Percentiles rank a stretch among this genome's conserved stretches.
Evolutionary conservation across 257 asterid species (phyloP).

Genomic region (Solanum paucissectum): DNA sequence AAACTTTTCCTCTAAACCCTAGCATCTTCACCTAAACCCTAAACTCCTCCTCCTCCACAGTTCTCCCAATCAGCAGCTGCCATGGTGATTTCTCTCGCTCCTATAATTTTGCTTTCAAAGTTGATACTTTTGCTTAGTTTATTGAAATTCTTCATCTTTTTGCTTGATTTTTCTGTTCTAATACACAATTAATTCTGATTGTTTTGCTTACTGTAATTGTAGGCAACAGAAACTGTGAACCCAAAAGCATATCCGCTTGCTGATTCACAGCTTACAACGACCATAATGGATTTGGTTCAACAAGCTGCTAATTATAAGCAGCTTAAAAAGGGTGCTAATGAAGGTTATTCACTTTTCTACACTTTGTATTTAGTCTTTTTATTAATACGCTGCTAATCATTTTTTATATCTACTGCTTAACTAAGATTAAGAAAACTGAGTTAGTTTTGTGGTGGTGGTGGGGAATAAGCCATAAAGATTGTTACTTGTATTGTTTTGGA

Average conservation of each 20-base stretch:
- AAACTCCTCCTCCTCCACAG: not conserved
- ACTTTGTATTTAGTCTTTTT: no score
- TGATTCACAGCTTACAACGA: constrained; percentile 66
- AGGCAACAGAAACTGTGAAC: constrained; percentile 79
- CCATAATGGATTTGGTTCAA: constrained; percentile 81
- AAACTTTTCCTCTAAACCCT: not conserved
- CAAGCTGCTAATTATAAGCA: constrained; percentile 92
- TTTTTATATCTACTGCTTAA: not conserved
- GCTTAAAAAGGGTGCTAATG: constrained; percentile 95
- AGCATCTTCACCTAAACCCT: not conserved
- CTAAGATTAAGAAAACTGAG: not conserved
- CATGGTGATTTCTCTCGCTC: not conserved
- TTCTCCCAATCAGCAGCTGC: not conserved
- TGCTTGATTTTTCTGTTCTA: not conserved
- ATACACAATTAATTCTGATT: not conserved
- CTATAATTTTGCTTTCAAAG: not conserved
- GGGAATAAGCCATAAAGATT: not conserved
- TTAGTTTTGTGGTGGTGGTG: not conserved
- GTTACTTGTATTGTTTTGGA: not conserved
- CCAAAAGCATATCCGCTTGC: constrained; percentile 90
- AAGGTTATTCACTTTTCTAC: constrained; percentile 30
- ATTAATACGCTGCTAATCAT: not conserved
- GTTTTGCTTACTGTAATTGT: not conserved
- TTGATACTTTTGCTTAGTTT: not conserved
- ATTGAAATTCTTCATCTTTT: not conserved